Percentiles rank a stretch among this genome's conserved stretches.
phyloP scores from a whole-genome alignment of 345 rosid species.

The Litchi chinensis region DNA sequence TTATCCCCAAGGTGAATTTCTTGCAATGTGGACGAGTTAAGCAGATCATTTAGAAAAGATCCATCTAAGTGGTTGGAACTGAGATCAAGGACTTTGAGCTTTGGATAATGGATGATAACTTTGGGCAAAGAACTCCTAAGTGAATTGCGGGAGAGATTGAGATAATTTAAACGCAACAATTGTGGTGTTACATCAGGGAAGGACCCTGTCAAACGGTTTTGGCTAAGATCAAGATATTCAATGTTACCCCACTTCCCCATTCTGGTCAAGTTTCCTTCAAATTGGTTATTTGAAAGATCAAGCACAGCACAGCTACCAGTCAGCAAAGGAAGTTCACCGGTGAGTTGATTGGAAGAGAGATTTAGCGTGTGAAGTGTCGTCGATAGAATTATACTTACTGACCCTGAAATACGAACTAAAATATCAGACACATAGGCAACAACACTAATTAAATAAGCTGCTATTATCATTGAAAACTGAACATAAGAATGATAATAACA shows the following conservation, averaged over 20 bases:
- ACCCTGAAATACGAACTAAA: conserved; percentile 57
- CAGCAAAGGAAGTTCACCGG: conserved; percentile 86
- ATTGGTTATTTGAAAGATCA: conserved; percentile 85
- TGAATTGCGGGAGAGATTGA: conserved; percentile 83
- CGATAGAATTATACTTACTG: conserved; percentile 75
- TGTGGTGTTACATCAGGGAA: conserved; percentile 79
- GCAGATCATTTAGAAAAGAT: conserved; percentile 56
- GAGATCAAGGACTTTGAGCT: conserved; percentile 82
- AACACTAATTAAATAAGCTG: conserved; percentile 6
- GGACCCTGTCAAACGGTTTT: conserved; percentile 65
- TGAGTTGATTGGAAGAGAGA: conserved; percentile 77
- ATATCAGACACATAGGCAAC: conserved; percentile 21
- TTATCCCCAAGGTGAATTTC: conserved; percentile 75
- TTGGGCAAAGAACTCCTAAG: conserved; percentile 68
- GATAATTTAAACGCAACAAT: conserved; percentile 84
- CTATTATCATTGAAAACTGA: background rate
- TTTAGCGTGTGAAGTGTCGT: conserved; percentile 68
- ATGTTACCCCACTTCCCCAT: conserved; percentile 79
- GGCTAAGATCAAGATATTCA: conserved; percentile 90
- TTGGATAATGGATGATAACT: conserved; percentile 65
- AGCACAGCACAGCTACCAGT: conserved; percentile 78
- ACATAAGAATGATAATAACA: conserved; percentile 10
- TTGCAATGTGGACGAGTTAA: conserved; percentile 68
- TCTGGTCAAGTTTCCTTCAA: conserved; percentile 79
- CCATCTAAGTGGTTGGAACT: conserved; percentile 79